Evolutionary conservation across 768 basidiomycete genomes (phyloP).

Genomic region (Phylloporus arenicola): DNA sequence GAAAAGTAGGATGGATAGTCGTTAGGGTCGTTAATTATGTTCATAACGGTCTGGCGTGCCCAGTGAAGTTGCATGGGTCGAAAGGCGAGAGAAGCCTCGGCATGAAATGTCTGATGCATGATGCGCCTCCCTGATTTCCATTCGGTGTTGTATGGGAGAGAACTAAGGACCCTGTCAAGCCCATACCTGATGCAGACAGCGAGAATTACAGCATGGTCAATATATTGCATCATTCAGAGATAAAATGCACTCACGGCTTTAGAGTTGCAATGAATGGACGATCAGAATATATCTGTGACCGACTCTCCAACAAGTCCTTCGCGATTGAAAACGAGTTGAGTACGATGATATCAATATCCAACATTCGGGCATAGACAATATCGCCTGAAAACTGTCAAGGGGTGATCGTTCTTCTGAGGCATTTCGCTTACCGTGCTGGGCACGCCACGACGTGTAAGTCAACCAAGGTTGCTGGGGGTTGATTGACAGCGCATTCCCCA

Average conservation of each 20-base stretch:
- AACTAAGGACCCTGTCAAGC: constrained; percentile 1
- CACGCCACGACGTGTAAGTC: constrained; percentile 7
- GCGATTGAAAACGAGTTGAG: constrained; percentile 39
- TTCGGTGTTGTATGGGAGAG: not conserved
- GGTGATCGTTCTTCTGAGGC: not conserved
- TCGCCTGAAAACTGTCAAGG: constrained; percentile 25
- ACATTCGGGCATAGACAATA: constrained; percentile 42
- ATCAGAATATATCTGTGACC: constrained; percentile 44
- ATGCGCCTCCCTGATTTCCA: constrained; percentile 2
- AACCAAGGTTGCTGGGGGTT: constrained; percentile 4
- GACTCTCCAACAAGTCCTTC: constrained; percentile 40
- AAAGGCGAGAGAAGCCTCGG: not conserved
- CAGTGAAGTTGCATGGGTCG: constrained; percentile 4
- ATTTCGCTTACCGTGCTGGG: constrained; percentile 5
- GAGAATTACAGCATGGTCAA: not conserved
- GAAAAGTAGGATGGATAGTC: not conserved
- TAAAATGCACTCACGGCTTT: constrained; percentile 1
- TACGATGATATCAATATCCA: constrained; percentile 40
- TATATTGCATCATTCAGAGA: no score
- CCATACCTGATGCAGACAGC: constrained; percentile 2
- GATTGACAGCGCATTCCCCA: constrained; percentile 1
- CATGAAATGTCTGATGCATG: constrained; percentile 4
- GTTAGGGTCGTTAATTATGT: not conserved
- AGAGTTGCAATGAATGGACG: constrained; percentile 32
- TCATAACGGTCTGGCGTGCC: not conserved